Conservation (phyloP, 257 asterid species). For the Solanum pinnatisectum region DNA sequence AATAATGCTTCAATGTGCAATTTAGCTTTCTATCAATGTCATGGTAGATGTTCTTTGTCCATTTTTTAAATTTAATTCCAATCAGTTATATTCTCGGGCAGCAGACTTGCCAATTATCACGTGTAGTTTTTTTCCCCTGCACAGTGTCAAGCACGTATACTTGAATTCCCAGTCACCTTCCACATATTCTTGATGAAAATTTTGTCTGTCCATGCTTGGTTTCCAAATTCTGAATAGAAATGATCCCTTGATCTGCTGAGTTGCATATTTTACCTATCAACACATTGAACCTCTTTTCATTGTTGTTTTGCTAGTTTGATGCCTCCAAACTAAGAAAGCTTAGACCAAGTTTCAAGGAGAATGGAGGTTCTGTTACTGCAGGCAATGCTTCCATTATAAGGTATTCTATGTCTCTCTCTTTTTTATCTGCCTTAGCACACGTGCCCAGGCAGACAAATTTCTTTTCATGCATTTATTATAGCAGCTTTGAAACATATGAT, state of each 20-base stretch:
- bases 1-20: background rate
- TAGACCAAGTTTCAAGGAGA: constrained; percentile 69
- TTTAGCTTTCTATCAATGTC: background rate
- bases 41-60: background rate
- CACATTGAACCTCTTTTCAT: background rate
- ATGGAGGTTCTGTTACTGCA: constrained; percentile 94
- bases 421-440: background rate
- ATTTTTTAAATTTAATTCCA: background rate
- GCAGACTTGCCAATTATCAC: background rate
- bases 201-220: background rate
- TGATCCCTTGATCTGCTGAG: background rate
- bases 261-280: background rate
- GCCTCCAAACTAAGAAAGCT: constrained; percentile 73
- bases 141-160: background rate
- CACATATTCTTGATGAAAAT: background rate
- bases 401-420: constrained; percentile 28
- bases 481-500: background rate
- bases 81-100: background rate
- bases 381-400: constrained; percentile 97
- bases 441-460: background rate
- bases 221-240: background rate
- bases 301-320: constrained; percentile 56
- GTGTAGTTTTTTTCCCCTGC: background rate
- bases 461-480: background rate
- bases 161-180: background rate